Evolutionary conservation across 108 stramenopile species (phyloP).

Genomic region (Skeletonema menzelii): DNA sequence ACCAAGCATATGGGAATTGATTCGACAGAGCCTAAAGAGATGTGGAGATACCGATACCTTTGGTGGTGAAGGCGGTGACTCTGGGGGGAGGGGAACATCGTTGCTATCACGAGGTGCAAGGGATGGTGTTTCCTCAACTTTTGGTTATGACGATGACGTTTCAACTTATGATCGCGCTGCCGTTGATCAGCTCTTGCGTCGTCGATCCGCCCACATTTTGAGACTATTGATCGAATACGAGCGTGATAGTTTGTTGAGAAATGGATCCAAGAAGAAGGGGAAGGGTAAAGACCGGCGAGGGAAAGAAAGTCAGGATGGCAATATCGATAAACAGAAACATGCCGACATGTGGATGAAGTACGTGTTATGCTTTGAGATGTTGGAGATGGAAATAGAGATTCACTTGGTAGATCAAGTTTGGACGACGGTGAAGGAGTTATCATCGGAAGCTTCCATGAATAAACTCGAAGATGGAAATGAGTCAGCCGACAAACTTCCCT

Average conservation of each 20-base stretch:
- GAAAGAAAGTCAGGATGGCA: not conserved
- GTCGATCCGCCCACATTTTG: slow-evolving; percentile 65
- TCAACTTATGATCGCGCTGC: not conserved
- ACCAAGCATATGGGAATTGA: slow-evolving; percentile 55
- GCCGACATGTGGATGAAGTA: slow-evolving; percentile 68
- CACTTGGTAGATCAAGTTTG: slow-evolving; percentile 88
- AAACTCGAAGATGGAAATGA: not conserved
- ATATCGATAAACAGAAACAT: not conserved
- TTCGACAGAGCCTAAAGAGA: slow-evolving; percentile 55
- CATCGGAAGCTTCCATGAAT: slow-evolving; percentile 14
- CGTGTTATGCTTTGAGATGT: slow-evolving; percentile 69
- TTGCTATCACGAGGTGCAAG: slow-evolving; percentile 21
- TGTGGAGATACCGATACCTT: slow-evolving; percentile 37
- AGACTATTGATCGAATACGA: slow-evolving; percentile 45
- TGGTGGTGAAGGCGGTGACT: slow-evolving; percentile 13
- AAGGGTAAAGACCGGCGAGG: not conserved
- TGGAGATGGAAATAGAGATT: slow-evolving; percentile 84
- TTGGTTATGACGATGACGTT: not conserved
- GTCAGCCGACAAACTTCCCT: slow-evolving; percentile 14
- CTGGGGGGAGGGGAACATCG: slow-evolving; percentile 19
- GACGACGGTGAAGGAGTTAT: slow-evolving; percentile 62
- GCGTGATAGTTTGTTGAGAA: slow-evolving; percentile 2
- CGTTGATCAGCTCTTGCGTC: slow-evolving; percentile 50
- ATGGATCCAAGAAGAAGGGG: slow-evolving; percentile 1
- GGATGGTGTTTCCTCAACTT: not conserved